These are phyloP conservation scores for Physcomitrium patens DNA, from an alignment of 225 moss, liverwort and hornwort genomes.

Conservation along the genomic window DNA sequence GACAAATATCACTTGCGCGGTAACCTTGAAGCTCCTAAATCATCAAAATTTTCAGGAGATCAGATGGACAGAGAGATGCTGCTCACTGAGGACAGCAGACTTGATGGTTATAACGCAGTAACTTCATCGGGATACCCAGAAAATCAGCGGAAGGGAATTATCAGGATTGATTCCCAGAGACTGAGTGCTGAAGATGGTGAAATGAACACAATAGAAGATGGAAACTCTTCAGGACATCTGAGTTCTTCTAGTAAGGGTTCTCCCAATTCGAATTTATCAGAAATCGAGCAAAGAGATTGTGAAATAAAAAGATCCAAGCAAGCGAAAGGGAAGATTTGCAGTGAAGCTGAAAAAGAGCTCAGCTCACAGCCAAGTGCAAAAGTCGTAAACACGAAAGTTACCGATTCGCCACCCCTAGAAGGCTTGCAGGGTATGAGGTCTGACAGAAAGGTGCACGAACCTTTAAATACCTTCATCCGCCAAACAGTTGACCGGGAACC, in stretches of 20 bases:
- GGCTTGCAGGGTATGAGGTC: constrained; percentile 56
- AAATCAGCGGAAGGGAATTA: constrained; percentile 29
- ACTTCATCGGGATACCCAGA: constrained; percentile 41
- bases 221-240: constrained; percentile 9
- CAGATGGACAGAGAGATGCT: constrained; percentile 45
- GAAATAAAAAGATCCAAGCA: constrained; percentile 56
- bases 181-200: constrained; percentile 6
- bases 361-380: constrained; percentile 18
- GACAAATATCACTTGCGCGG: constrained; percentile 18
- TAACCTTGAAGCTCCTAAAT: constrained; percentile 38
- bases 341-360: constrained; percentile 2
- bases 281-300: constrained; percentile 40
- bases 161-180: constrained; percentile 31
- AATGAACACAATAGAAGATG: constrained; percentile 42
- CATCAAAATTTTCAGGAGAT: constrained; percentile 29
- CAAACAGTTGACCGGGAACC: constrained; percentile 65
- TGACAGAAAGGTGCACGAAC: constrained; percentile 66
- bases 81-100: constrained; percentile 28
- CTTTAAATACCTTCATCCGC: constrained; percentile 67
- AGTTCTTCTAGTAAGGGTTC: constrained; percentile 18
- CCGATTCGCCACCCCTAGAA: constrained; percentile 39
- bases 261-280: constrained; percentile 23
- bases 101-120: constrained; percentile 5
- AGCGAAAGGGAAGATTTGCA: constrained; percentile 38
- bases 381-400: constrained; percentile 36